Evolutionary conservation across 495 filamentous ascomycete genomes (phyloP), one percentile per base, ranked within the genome.

Genomic region (Neurospora africana): DNA sequence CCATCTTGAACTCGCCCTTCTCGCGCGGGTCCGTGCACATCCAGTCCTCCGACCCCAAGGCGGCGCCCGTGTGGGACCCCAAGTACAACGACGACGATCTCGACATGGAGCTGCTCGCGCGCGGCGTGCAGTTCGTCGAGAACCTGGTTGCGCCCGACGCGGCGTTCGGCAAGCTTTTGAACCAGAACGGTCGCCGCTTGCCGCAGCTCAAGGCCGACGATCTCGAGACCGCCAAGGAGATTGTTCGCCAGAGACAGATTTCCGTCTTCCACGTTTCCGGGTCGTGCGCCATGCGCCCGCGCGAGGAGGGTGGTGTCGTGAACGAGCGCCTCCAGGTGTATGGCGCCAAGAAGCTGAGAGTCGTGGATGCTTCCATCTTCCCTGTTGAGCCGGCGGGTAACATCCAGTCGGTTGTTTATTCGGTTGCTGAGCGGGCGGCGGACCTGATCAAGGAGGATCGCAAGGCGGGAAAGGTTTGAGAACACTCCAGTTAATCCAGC

Each of bases 11-110:
- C 27, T 83, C 87, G 30, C 87, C 88, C 3, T 85, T 89, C 39
- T 87, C 87, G 3, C 85, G 88, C 11, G 89, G 89, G 5, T 86
- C 76, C 44, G 83, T 90, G 68, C 89, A 90, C 74, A 87, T 89
- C 75, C 17, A 44, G 41, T 82, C 82, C 10, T 43, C 79, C 8
- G 78, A 86, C 65, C 72, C 82, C 0, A 61, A 47, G 0, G 75
- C 72, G 5, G 69, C 79, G n/a, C 85, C 88, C 0, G 44, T 72
- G 1, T 85, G 87, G 73, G 84, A 90, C 71, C 87, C 87, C 1
- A 84, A 81, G 21, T 90, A 87, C 75, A 83, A 87, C 74, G 80
- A 82, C 69, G 77, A 89, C 70, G 81, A 83, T 1, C 76, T 86
- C 19, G 89, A 90, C 72, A 9, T 84, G 40, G 81, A 86, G 69